These are phyloP conservation scores for Pestalotiopsis sp. DNA, from an alignment of 2,329 filamentous ascomycete genomes.

Conservation along the genomic window DNA sequence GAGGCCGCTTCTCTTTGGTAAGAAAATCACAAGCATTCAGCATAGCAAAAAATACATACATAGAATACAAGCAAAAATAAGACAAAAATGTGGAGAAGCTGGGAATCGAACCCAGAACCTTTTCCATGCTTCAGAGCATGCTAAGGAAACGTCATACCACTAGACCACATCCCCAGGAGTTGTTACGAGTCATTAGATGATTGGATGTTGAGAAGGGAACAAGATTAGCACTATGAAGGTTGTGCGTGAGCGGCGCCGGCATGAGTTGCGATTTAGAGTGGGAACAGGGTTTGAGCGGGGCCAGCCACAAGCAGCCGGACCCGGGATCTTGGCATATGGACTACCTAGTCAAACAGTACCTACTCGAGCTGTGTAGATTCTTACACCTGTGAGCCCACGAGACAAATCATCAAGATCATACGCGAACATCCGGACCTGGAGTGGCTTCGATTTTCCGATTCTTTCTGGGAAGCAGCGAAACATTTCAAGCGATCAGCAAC, in stretches of 20 bases:
- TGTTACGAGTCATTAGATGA: background rate
- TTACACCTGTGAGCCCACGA: too few relatives aligned
- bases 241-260: constrained; percentile 17
- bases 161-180: constrained; percentile 13
- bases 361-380: too few relatives aligned
- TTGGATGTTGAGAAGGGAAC: background rate
- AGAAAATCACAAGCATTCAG: too few relatives aligned
- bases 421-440: too few relatives aligned
- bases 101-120: constrained; percentile 20
- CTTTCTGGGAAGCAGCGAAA: too few relatives aligned
- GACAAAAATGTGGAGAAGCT: constrained; percentile 14
- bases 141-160: constrained; percentile 19
- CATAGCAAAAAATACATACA: background rate
- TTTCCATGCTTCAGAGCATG: constrained; percentile 16
- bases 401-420: too few relatives aligned
- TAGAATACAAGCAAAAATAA: background rate
- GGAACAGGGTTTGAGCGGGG: background rate
- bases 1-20: too few relatives aligned
- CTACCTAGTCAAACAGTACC: too few relatives aligned
- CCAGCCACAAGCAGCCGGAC: too few relatives aligned
- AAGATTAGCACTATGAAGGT: constrained; percentile 34
- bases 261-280: background rate
- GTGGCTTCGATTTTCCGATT: too few relatives aligned
- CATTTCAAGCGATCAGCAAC: too few relatives aligned
- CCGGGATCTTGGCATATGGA: too few relatives aligned